Base-by-base conservation (phyloP, 148 eudicot species). In the Arbutus unedo region DNA sequence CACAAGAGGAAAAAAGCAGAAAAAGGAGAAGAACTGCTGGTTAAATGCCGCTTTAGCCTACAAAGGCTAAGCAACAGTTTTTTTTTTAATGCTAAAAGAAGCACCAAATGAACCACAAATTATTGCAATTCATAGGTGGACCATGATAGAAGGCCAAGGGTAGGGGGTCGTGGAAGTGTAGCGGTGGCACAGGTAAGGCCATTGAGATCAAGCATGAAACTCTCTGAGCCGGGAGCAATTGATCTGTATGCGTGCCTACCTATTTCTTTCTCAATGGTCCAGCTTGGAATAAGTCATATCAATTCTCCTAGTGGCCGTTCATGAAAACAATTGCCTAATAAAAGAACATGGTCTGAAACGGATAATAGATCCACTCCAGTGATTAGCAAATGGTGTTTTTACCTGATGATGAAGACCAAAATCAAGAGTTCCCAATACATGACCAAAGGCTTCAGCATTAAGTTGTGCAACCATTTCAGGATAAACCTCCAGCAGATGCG, bases 401-500 rank as follows among this genome's bases (percentile, higher is more conserved):
- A 94, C 99, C 93, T 94, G 98, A 84, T 91, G 90, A 75, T 87
- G 96, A 79, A 96, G 91, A 85, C 99, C 97, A 81, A 91, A 94
- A 87, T 93, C 97, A 78, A 96, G 90, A 79, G 96, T 90, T 82
- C 90, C 97, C 82, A 89, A 85, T 79, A 93, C 82, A 87, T 91
- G 97, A 83, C 82, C 82, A 80, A 94, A 94, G 51, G 98, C 95
- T 79, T 93, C 97, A 75, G 81, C 79, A 81, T 85, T 94, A 86
- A 96, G 86, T 82, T 93, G 91, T 8, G 91, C 85, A 77, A 94
- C 88, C 95, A 96, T 92, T 88, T 96, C 98, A 19, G 98, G 99
- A 84, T 96, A 93, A 79, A 94, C 98, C 89, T 96, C 99, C 91
- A 96, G 89, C 97, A 96, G 88, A 87, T 96, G 97, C 41, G 99